Evolutionary conservation across 345 rosid genomes (phyloP).

Genomic region (Schrenkiella parvula): DNA sequence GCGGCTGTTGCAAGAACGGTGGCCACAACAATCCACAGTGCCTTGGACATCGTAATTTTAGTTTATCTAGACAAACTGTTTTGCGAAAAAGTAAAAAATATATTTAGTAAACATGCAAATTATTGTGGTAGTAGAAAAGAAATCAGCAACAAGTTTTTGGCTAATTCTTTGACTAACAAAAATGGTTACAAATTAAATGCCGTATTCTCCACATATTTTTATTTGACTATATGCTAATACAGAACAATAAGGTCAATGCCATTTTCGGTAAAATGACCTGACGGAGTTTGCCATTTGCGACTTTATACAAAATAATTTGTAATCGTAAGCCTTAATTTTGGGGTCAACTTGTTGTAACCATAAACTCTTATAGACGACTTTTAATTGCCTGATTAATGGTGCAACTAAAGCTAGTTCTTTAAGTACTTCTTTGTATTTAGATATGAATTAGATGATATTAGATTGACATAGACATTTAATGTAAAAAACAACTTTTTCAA

Average conservation of each 20-base stretch:
- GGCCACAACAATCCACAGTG: constrained; percentile 18
- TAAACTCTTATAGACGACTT: constrained; percentile 2
- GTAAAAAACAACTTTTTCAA: too few relatives aligned
- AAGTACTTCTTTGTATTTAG: not conserved
- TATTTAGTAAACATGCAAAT: too few relatives aligned
- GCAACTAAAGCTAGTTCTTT: too few relatives aligned
- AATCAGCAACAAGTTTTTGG: too few relatives aligned
- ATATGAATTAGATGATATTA: not conserved
- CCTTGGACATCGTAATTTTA: too few relatives aligned
- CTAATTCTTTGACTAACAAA: too few relatives aligned
- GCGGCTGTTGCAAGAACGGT: not conserved
- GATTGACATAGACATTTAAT: not conserved
- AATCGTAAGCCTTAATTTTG: not conserved
- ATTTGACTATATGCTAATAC: not conserved
- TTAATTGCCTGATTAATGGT: not conserved
- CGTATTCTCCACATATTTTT: not conserved
- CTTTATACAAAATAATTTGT: not conserved
- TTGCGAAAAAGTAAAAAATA: too few relatives aligned
- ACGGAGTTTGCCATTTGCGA: not conserved
- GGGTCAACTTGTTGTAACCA: constrained; percentile 1
- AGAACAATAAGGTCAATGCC: not conserved
- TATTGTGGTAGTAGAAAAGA: too few relatives aligned
- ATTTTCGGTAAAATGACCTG: constrained; percentile 2
- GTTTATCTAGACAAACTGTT: too few relatives aligned
- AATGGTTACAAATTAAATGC: constrained; percentile 1